A percentile compares a stretch with the other conserved stretches of the same genome.
Conservation (phyloP, 495 filamentous ascomycete genomes). For the Daldinia vernicosa region DNA sequence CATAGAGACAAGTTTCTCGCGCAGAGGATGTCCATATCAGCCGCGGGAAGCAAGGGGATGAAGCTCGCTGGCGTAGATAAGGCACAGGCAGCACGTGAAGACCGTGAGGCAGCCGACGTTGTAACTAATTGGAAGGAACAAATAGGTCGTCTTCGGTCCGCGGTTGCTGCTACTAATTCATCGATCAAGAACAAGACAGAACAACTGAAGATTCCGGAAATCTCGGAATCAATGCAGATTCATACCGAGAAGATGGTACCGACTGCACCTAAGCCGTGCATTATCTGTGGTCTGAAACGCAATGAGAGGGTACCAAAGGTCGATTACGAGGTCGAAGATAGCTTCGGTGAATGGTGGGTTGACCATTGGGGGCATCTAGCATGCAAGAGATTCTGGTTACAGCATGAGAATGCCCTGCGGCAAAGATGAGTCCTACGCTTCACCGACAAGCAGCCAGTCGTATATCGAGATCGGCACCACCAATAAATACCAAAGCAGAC, state of each 20-base stretch:
- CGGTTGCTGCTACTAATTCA: slow-evolving; percentile 63
- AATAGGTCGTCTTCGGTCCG: slow-evolving; percentile 67
- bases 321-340: slow-evolving; percentile 82
- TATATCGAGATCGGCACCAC: slow-evolving; percentile 9
- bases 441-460: background rate
- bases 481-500: background rate
- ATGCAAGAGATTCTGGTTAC: slow-evolving; percentile 86
- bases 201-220: slow-evolving; percentile 68
- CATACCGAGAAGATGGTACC: slow-evolving; percentile 70
- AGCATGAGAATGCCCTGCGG: slow-evolving; percentile 70
- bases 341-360: slow-evolving; percentile 95
- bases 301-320: slow-evolving; percentile 81
- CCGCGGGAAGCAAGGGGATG: slow-evolving; percentile 80
- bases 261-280: slow-evolving; percentile 79
- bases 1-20: slow-evolving; percentile 85
- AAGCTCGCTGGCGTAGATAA: slow-evolving; percentile 86
- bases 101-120: slow-evolving; percentile 84
- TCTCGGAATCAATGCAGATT: slow-evolving; percentile 68
- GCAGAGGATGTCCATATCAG: slow-evolving; percentile 88
- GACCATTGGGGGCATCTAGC: slow-evolving; percentile 86
- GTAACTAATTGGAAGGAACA: slow-evolving; percentile 75
- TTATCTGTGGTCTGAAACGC: slow-evolving; percentile 85
- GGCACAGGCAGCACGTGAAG: slow-evolving; percentile 80
- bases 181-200: slow-evolving; percentile 40
- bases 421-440: slow-evolving; percentile 62